Percentiles rank a stretch among this genome's conserved stretches.
Evolutionary conservation across 768 basidiomycete species (phyloP).

Genomic region (Boletus patriciae): DNA sequence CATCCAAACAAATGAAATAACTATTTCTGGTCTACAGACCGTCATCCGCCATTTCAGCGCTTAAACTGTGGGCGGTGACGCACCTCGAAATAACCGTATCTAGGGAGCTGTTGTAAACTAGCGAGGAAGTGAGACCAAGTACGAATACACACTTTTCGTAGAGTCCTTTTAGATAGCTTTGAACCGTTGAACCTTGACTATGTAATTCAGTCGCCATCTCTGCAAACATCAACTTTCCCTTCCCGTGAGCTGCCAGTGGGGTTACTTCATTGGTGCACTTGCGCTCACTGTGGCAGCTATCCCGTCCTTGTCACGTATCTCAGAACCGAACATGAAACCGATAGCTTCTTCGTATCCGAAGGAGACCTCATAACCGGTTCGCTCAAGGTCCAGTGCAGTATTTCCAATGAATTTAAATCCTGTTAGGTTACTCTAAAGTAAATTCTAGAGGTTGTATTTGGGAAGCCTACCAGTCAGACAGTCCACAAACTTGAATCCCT

Average conservation of each 20-base stretch:
- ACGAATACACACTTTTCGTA: slow-evolving; percentile 51
- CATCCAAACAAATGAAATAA: slow-evolving; percentile 75
- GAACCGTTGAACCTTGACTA: slow-evolving; percentile 52
- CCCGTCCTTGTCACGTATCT: slow-evolving; percentile 86
- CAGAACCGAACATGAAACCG: slow-evolving; percentile 82
- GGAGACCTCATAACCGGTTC: slow-evolving; percentile 65
- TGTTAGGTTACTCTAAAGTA: slow-evolving; percentile 25
- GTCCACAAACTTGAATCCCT: slow-evolving; percentile 83
- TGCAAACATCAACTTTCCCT: slow-evolving; percentile 59
- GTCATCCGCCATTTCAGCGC: neutral
- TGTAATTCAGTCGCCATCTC: slow-evolving; percentile 59
- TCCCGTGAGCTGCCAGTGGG: slow-evolving; percentile 4
- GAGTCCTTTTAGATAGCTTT: slow-evolving; percentile 57
- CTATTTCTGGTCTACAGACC: slow-evolving; percentile 70
- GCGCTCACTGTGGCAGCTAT: slow-evolving; percentile 70
- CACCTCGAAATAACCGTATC: slow-evolving; percentile 80
- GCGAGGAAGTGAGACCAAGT: neutral
- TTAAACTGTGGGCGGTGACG: neutral
- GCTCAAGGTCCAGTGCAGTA: slow-evolving; percentile 63
- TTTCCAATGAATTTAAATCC: slow-evolving; percentile 94
- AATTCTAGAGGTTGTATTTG: neutral
- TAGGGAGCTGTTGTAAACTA: slow-evolving; percentile 26
- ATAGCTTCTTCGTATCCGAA: slow-evolving; percentile 95
- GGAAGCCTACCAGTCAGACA: slow-evolving; percentile 68
- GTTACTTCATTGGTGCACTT: neutral